phyloP scores from a whole-genome alignment of 129 eudicot genomes.

The Saposhnikovia divaricata region DNA sequence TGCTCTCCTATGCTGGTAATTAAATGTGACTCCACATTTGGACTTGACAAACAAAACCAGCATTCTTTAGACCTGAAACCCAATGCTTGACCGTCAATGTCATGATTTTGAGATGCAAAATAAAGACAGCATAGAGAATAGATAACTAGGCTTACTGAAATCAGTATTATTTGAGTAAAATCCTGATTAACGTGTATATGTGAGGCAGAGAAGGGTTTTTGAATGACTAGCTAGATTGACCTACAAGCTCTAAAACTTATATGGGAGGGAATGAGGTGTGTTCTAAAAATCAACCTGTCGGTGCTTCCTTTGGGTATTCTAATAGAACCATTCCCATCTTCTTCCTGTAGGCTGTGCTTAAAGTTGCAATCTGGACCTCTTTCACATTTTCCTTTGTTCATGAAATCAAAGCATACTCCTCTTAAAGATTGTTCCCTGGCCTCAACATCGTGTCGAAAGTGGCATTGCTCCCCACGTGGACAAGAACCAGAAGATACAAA shows the following conservation, averaged over 20 bases:
- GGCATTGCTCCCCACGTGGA: conserved; percentile 77
- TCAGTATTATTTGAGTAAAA: neutral
- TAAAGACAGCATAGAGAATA: neutral
- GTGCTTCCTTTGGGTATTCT: conserved; percentile 38
- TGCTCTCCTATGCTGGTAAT: conserved; percentile 74
- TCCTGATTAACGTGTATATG: neutral
- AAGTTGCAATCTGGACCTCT: conserved; percentile 80
- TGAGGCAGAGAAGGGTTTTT: neutral
- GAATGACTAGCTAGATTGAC: neutral
- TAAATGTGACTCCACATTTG: conserved; percentile 85
- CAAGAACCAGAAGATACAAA: conserved; percentile 80
- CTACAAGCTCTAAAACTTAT: neutral
- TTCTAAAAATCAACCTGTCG: conserved; percentile 43
- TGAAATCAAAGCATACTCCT: conserved; percentile 93
- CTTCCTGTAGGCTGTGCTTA: conserved; percentile 78
- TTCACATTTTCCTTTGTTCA: conserved; percentile 96
- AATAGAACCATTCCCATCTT: conserved; percentile 29
- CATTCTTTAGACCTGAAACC: conserved; percentile 76
- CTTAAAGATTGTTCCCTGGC: conserved; percentile 83
- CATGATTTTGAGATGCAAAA: neutral
- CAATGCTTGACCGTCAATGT: neutral
- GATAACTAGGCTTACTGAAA: neutral
- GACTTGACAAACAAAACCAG: conserved; percentile 99
- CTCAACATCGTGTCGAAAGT: conserved; percentile 72
- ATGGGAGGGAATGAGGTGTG: neutral